Base-by-base conservation (phyloP, 2,329 filamentous ascomycete genomes). In the Fusarium verticillioides region DNA sequence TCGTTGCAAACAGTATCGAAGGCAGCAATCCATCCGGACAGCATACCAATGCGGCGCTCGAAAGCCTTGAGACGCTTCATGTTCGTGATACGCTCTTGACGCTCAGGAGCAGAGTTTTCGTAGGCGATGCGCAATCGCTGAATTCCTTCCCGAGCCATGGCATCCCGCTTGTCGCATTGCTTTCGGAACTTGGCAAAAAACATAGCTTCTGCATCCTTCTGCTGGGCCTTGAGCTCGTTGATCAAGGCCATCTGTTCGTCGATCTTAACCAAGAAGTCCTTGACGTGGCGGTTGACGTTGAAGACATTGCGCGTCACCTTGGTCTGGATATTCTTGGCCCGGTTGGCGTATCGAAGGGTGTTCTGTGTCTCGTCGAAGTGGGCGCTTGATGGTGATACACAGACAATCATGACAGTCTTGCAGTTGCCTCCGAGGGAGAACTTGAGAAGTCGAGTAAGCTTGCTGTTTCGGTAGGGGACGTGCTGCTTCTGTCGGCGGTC, bases 321-420 rank as follows among this genome's bases (percentile, higher is more conserved):
- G 66, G 96, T 99, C 85, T 98, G 97, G 80, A 99, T 99, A 79
- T 99, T 99, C 89, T 99, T 99, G 66, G 96, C 96, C 75, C 96
- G 90, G 82, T 99, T 98, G 56, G 96, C 96, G 79, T 99, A 99
- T 77, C 97, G 93, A 23, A 99, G 87, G 0, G 96, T 99, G 82
- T 99, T 99, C 79, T 99, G 96, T 0, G 96, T 98, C 84, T 99
- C 96, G 82, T 99, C 96, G 77, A 96, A 99, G 83, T 99, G 96
- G 9, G 94, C 93, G 79, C 96, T 98, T 2, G 95, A 98, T 4
- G 96, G 96, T 76, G 95, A 98, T 60, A 99, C 94, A 79, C 96
- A 99, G 32, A 99, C 96, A 81, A 99, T 98, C 96, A 99, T 99
- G 81, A 99, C 96, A 0, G 96, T 99, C 84, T 95, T 97, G 87